phyloP scores from a whole-genome alignment of 2,329 filamentous ascomycete species.

The Scytalidium lignicola region DNA sequence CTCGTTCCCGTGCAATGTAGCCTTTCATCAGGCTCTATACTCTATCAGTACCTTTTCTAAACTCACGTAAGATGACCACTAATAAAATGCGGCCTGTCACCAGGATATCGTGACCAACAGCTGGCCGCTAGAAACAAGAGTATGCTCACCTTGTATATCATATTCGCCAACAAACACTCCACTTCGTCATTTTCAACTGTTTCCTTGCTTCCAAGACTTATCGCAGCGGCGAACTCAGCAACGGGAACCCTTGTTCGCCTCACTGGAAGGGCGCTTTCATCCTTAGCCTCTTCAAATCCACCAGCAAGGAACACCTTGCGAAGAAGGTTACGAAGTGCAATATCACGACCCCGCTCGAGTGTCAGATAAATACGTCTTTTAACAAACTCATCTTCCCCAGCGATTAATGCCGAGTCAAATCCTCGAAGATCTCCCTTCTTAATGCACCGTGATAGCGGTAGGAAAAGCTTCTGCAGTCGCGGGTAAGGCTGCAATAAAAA shows the following conservation, averaged over 20 bases:
- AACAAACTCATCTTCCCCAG: slow-evolving; percentile 88
- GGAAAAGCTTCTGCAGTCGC: slow-evolving; percentile 69
- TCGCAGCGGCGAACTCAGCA: slow-evolving; percentile 77
- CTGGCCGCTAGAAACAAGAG: slow-evolving; percentile 2
- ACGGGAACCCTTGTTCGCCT: slow-evolving; percentile 76
- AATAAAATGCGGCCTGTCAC: no score
- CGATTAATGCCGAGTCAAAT: slow-evolving; percentile 76
- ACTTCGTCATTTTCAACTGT: slow-evolving; percentile 83
- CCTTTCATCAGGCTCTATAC: slow-evolving; percentile 69
- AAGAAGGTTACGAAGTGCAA: slow-evolving; percentile 84
- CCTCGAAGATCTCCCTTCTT: slow-evolving; percentile 74
- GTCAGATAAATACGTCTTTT: slow-evolving; percentile 92
- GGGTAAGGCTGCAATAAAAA: slow-evolving; percentile 71
- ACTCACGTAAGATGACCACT: no score
- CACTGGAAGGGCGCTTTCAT: slow-evolving; percentile 56
- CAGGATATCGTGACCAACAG: no score
- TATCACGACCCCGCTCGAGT: slow-evolving; percentile 84
- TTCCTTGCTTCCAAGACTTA: slow-evolving; percentile 66
- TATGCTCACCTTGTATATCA: slow-evolving; percentile 89
- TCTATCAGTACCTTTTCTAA: not conserved
- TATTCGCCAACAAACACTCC: slow-evolving; percentile 89
- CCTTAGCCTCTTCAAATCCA: slow-evolving; percentile 74
- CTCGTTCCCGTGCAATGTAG: slow-evolving; percentile 88
- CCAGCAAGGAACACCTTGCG: slow-evolving; percentile 85
- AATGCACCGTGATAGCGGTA: slow-evolving; percentile 73